Evolutionary conservation across 192 early-diverging fungal species (phyloP).

Genomic region (Podila minutissima): DNA sequence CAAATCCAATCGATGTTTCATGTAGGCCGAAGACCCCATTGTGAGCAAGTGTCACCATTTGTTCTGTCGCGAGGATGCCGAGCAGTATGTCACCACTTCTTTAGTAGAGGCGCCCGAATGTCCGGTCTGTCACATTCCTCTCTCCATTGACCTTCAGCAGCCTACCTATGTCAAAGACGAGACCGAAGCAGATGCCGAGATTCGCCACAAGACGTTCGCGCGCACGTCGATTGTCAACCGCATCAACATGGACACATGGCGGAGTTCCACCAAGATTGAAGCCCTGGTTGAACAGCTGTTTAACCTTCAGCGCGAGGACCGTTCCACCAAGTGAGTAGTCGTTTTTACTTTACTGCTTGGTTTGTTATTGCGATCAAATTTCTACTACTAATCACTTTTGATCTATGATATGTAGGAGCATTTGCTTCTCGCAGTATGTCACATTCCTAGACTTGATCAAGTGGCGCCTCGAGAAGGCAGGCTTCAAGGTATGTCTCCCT

Average conservation of each 20-base stretch:
- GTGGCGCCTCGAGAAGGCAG: slow-evolving; percentile 89
- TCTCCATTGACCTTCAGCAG: slow-evolving; percentile 82
- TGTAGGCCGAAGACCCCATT: slow-evolving; percentile 82
- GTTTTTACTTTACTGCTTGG: not conserved
- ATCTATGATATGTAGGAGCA: slow-evolving; percentile 20
- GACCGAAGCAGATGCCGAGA: slow-evolving; percentile 39
- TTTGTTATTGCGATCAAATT: too few species aligned
- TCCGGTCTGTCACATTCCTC: slow-evolving; percentile 79
- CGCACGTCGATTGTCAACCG: slow-evolving; percentile 89
- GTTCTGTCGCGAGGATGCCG: slow-evolving; percentile 89
- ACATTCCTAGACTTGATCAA: slow-evolving; percentile 90
- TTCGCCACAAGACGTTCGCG: slow-evolving; percentile 52
- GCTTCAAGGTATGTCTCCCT: slow-evolving; percentile 66
- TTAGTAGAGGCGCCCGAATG: slow-evolving; percentile 65
- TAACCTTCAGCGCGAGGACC: slow-evolving; percentile 71
- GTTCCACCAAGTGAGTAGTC: slow-evolving; percentile 74
- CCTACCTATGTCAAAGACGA: slow-evolving; percentile 53
- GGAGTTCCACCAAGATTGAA: slow-evolving; percentile 94
- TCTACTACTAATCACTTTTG: too few species aligned
- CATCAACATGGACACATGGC: slow-evolving; percentile 89
- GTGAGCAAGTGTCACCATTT: slow-evolving; percentile 86
- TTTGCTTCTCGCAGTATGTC: slow-evolving; percentile 77
- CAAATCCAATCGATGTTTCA: not conserved
- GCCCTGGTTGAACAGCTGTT: slow-evolving; percentile 91
- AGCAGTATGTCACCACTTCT: slow-evolving; percentile 52